Evolutionary conservation across 1,284 basidiomycete species (phyloP), one percentile per base, ranked within the genome.

Genomic region (Rhodotorula sp.): DNA sequence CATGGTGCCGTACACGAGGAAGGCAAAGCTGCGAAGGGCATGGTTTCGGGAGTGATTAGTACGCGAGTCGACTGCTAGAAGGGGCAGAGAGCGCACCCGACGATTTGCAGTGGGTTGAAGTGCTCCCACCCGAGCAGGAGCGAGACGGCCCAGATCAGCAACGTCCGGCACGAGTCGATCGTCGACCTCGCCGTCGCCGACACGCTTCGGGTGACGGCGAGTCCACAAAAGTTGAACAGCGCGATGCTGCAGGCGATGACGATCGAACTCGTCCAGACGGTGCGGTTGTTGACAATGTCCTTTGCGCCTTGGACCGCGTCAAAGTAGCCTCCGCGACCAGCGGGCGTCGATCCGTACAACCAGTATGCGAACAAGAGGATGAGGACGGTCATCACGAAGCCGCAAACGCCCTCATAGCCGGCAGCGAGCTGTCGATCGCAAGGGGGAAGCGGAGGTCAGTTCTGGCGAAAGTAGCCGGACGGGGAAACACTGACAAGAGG

Each of bases 81-180:
- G 14, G 3, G 44, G 30, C 14, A n/a, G 45, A 18, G 4, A 14
- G 45, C 68, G 26, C 5, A 70, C 68, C 96, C 96, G 20, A 87
- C 76, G 58, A 97, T 86, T 81, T 99, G 96, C 26, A 98, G 91
- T 82, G 87, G 91, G 46, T 90, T 79, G 68, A 99, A 85, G 65
- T 84, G 84, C 82, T 99, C 96, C 96, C 96, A 99, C 1, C 95
- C 95, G 46, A 97, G 82, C 3, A 84, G 86, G 62, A 97, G 84
- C 76, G 90, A 91, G 77, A 96, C 84, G 69, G 93, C 82, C 91
- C 91, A 95, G 78, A 95, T 99, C 30, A 88, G 88, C 67, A 99
- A 85, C 1, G 96, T 98, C 76, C 96, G 86, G 83, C 94, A 97
- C 8, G 95, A 96, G 81, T 99, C 96, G 59, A 95, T 93, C 62